Evolutionary conservation across 2,329 filamentous ascomycete genomes (phyloP), one percentile per base, ranked within the genome.

Genomic region (Shiraia bambusicola): DNA sequence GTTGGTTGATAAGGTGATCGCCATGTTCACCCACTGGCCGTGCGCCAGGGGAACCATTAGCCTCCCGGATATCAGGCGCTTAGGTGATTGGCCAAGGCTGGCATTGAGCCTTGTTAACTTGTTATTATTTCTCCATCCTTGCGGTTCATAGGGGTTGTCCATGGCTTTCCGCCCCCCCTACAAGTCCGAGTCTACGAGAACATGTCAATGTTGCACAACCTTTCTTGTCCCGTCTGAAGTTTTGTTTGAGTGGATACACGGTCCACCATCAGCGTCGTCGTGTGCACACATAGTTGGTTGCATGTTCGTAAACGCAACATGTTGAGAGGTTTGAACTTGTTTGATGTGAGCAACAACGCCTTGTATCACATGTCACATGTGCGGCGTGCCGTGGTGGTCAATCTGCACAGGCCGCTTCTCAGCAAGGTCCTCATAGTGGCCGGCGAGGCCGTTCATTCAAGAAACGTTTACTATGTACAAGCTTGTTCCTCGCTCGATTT

Each of bases 11-110:
- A 32, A 30, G 42, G 37, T 49, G 33, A 49, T 47, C 50, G 54
- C 54, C 44, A 42, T 52, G 54, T 41, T 52, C 54, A 39, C 49
- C 35, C 39, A 37, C 42, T 54, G 58, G 34, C 58, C 40, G 45
- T 56, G 58, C 58, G 49, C 50, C n/a, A 48, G 36, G 48, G 35
- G 49, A 56, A 53, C 48, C 45, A 55, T 52, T 40, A 40, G 46
- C 35, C 49, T 29, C 44, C 32, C 40, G 42, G 46, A 48, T 42
- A 50, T 48, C 47, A 48, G 34, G 31, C 40, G 36, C 28, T 10
- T 10, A 14, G 14, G 14, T 57, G 41, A 53, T 57, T 55, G 49
- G 54, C 33, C 24, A 17, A 26, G 27, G 26, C 13, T 36, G 40
- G 37, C 40, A 41, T 31, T n/a, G n/a, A n/a, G n/a, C n/a, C n/a